Base-by-base conservation (phyloP, 306 rosid species). In the Cicer bijugum region DNA sequence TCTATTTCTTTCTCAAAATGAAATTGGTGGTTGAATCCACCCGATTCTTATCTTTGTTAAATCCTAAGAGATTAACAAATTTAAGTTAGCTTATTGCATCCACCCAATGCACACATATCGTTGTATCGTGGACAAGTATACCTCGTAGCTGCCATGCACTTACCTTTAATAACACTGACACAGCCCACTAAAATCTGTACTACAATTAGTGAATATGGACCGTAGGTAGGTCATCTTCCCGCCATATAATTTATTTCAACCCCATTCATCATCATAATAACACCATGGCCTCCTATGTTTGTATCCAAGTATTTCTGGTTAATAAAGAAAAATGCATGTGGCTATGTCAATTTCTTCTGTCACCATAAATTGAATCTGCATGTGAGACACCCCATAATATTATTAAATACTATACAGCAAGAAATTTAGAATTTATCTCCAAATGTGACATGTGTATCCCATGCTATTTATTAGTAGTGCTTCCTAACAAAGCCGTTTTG, bases 191-290 rank as follows among this genome's bases (percentile, higher is more conserved):
- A 79, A 67, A 23, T 68, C 4, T 51, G 56, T 14, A 39, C 59
- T 63, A 28, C 46, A 57, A 2, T 2, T 62, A 33, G 67, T 61
- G 48, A 39, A 12, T 61, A 51, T 50, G 79, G 78, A 70, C 83
- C 74, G 23, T 48, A 53, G 51, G 82, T 71, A 77, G 80, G 78
- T 69, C 69, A 81, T 52, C 85, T 77, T 64, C 83, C 68, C 84
- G 8, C 56, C 66, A 35, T 58, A 35, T 75, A 69, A 75, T 78
- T 71, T 20, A 70, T 14, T 67, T 72, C 44, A 50, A 63, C 61
- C 68, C 64, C 61, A 61, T 63, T 75, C 77, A 66, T 55, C 51
- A 68, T 17, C 71, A 80, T 67, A 28, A 23, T 23, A 23, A 23
- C 64, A 46, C 57, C 61, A 72, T 81, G 71, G 51, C 15, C 72